Evolutionary conservation across 2,329 filamentous ascomycete genomes (phyloP).

Genomic region (Diaporthe citri): DNA sequence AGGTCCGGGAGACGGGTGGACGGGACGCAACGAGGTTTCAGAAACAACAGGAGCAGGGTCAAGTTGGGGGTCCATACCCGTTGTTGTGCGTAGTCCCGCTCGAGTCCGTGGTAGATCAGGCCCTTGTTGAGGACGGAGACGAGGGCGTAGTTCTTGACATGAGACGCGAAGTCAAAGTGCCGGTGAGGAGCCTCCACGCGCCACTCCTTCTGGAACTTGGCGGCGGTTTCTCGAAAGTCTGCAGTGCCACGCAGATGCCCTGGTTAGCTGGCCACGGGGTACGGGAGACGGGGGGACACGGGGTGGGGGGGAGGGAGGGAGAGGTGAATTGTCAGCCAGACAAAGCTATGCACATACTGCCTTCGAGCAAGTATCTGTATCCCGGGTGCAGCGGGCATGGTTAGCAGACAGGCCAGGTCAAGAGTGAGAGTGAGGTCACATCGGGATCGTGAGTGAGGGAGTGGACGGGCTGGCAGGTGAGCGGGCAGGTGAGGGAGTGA

Average conservation of each 20-base stretch:
- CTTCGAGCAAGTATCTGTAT: constrained; percentile 70
- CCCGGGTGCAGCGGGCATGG: constrained; percentile 18
- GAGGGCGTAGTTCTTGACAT: constrained; percentile 74
- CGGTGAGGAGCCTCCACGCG: constrained; percentile 72
- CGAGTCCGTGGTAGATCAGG: constrained; percentile 70
- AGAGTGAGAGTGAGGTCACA: constrained; percentile 40
- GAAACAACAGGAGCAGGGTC: constrained; percentile 22
- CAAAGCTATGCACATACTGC: constrained; percentile 62
- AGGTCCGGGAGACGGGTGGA: constrained; percentile 10
- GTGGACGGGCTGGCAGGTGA: constrained; percentile 2
- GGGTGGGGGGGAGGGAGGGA: constrained; percentile 23
- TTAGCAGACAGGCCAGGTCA: constrained; percentile 43
- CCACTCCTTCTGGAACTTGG: constrained; percentile 78
- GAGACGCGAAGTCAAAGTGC: constrained; percentile 72
- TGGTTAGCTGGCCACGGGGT: constrained; percentile 48
- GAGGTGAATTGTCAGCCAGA: constrained; percentile 26
- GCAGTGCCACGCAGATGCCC: constrained; percentile 46
- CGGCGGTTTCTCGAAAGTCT: constrained; percentile 77
- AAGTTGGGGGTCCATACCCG: constrained; percentile 56
- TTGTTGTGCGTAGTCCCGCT: constrained; percentile 65
- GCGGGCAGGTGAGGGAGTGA: neutral
- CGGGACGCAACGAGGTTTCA: constrained; percentile 15
- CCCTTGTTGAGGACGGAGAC: constrained; percentile 74
- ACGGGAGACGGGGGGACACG: constrained; percentile 4
- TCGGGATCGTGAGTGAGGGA: constrained; percentile 19